Evolutionary conservation across 2,329 filamentous ascomycete genomes (phyloP), one percentile per base, ranked within the genome.

Genomic region (Stemphylium vesicarium): DNA sequence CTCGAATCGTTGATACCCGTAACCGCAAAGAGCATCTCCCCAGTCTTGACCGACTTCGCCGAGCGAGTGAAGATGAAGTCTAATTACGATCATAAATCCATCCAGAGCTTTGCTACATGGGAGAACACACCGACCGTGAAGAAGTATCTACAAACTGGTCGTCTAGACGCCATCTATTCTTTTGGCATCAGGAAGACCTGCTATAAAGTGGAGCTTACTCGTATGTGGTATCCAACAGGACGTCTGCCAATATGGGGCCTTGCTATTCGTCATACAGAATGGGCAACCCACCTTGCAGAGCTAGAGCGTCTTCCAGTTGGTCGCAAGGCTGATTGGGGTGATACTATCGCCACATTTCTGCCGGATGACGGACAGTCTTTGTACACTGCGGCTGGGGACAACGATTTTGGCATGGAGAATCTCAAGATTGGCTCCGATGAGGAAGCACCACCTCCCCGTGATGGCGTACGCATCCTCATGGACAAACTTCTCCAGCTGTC

Each of bases 201-300:
- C 13, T 75, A 73, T 52, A 65, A 62, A 18, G 64, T 67, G 10
- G 70, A 74, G 33, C 32, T 59, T 5, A 53, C 54, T 0, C 55
- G 54, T 2, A 71, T 72, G 65, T 74, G 71, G 70, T 70, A 73
- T 26, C 65, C 66, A 1, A 11, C 31, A 2, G 41, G 61, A 13
- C 42, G 41, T 1, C 16, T 42, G 1, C 66, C 69, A n/a, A 68
- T 66, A 41, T 75, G 71, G 71, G 70, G 70, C 13, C 53, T 74
- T 15, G 52, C 54, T 26, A 56, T 75, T 13, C 70, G 69, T 35
- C 72, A 73, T 36, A 51, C 32, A 2, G 66, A 73, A 13, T 75
- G 72, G 72, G 57, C 52, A 3, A 62, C 53, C 2, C 68, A 68
- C 43, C 64, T 75, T 8, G 56, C 59, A 9, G 55, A 66, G 22